Evolutionary conservation across 106 monocot genomes (phyloP).

Genomic region (Triglochin maritima): DNA sequence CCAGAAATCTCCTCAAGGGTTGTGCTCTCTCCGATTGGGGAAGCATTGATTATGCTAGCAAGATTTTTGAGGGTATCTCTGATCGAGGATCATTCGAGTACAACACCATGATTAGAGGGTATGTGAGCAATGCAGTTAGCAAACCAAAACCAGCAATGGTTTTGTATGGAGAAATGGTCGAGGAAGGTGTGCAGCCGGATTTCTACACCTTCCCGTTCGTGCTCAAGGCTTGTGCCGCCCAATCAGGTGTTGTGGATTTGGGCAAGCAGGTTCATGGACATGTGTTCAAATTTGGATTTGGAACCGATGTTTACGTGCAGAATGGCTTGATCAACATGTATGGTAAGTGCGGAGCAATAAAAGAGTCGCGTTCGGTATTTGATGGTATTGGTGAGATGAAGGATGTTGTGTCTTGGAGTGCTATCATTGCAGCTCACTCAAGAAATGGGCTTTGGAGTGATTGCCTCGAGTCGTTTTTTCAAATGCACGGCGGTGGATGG

Average conservation of each 20-base stretch:
- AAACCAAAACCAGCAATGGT: constrained; percentile 31
- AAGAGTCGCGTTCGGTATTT: constrained; percentile 30
- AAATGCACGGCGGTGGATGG: constrained; percentile 21
- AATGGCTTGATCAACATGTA: constrained; percentile 75
- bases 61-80: constrained; percentile 41
- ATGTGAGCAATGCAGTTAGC: constrained; percentile 8
- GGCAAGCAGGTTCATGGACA: constrained; percentile 60
- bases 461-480: constrained; percentile 33
- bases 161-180: constrained; percentile 43
- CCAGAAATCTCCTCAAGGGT: constrained; percentile 40
- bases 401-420: constrained; percentile 56
- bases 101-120: constrained; percentile 64
- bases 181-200: constrained; percentile 27
- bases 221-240: constrained; percentile 60
- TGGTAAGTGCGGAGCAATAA: constrained; percentile 51
- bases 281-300: constrained; percentile 34
- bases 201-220: constrained; percentile 67
- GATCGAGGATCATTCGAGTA: constrained; percentile 39
- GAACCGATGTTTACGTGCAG: constrained; percentile 32
- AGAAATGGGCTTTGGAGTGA: constrained; percentile 30
- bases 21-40: constrained; percentile 61
- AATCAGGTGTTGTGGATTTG: constrained; percentile 13
- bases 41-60: constrained; percentile 47
- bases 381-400: constrained; percentile 27
- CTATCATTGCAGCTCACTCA: constrained; percentile 42